Evolutionary conservation across 768 basidiomycete genomes (phyloP), one percentile per base, ranked within the genome.

Genomic region (Boletus reticulatus): DNA sequence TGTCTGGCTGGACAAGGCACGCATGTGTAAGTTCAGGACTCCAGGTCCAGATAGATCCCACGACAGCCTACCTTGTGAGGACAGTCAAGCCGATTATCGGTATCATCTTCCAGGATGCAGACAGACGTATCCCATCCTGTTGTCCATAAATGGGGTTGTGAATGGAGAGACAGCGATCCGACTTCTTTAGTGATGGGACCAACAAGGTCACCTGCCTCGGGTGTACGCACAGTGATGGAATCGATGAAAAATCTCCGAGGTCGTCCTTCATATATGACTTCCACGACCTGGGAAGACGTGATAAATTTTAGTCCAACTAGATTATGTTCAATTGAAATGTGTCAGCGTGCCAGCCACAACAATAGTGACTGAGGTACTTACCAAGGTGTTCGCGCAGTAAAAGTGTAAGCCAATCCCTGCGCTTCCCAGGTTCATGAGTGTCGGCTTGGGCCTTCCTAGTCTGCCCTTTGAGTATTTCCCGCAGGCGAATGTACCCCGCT

Each of bases 281-380:
- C 79, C 42, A 92, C 55, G 6, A 80, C 70, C 66, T 93, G 90
- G 10, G 74, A 75, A 38, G 74, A 68, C 12, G 83, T 82, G 58
- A 92, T 71, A 64, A 85, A 89, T 66, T 84, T 89, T 14, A 90
- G 74, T 64, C 87, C 84, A 43, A 92, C 92, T 93, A 48, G 7
- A 54, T 46, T n/a, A 48, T 27, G 32, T 59, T 48, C 49, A 42
- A 47, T 50, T 39, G 20, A 44, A 45, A 54, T 24, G 22, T 34
- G 31, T 58, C 45, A 59, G 52, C 29, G 56, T 56, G 36, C 44
- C 29, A 38, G 36, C 34, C 48, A 46, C 38, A 38, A 22, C 6
- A 6, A 31, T 5, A 51, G 20, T 12, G 31, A 20, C 20, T 34
- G 20, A 42, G 34, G 39, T 9, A 68, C 82, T 44, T 55, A 90